Conservation (phyloP, 2,329 filamentous ascomycete species). For the Talaromyces sp. region DNA sequence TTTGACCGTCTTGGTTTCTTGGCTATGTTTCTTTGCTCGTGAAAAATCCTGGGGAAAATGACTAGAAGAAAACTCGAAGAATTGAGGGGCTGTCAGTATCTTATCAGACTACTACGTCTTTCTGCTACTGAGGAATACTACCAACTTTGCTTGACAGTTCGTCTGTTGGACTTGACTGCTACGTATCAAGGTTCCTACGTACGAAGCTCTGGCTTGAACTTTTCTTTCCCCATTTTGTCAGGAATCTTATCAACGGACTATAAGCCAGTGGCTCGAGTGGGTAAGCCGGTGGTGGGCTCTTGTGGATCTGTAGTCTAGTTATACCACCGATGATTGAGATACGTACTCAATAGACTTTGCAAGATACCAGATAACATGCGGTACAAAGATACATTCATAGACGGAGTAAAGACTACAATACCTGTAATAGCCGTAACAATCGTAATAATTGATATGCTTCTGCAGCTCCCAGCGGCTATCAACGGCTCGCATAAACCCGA, state of each 20-base stretch:
- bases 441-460: background rate
- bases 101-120: background rate
- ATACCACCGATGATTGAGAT: background rate
- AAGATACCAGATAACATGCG: background rate
- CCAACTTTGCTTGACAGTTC: background rate
- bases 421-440: background rate
- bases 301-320: background rate
- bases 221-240: background rate
- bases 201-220: background rate
- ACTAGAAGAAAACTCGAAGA: background rate
- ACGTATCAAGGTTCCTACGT: background rate
- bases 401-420: background rate
- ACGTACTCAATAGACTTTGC: background rate
- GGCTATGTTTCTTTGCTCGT: background rate
- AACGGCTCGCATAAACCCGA: background rate
- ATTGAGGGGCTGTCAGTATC: background rate
- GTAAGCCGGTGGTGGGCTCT: background rate
- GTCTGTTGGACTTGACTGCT: background rate
- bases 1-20: background rate
- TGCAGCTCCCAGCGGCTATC: background rate
- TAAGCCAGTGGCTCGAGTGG: background rate
- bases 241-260: background rate
- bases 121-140: constrained; percentile 4
- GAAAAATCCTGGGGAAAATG: background rate
- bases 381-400: background rate